phyloP scores from a whole-genome alignment of 2,329 filamentous ascomycete species.

The Curvularia lunata region DNA sequence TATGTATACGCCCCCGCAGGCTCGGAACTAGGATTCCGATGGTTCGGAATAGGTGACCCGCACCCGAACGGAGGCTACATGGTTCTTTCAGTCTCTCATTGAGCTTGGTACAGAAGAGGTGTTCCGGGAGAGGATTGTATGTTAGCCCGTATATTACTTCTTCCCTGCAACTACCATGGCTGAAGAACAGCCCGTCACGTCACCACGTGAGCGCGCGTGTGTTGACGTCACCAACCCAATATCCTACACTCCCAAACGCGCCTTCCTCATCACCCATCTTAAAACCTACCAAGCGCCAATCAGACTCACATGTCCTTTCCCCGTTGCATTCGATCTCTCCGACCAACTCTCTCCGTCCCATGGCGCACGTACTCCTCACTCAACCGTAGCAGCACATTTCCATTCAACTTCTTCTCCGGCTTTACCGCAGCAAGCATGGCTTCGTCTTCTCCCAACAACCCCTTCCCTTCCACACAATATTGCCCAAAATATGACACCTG shows the following conservation, averaged over 20 bases:
- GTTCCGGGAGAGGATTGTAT: no score
- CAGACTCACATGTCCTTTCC: conserved; percentile 15
- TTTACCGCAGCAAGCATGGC: conserved; percentile 16
- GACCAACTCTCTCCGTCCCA: neutral
- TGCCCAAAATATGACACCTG: conserved; percentile 27
- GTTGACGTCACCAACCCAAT: conserved; percentile 26
- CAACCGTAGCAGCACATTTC: conserved; percentile 5
- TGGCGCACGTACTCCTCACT: conserved; percentile 14
- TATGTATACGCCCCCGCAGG: conserved; percentile 11
- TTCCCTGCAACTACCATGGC: neutral
- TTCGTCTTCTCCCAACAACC: neutral
- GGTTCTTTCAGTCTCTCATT: neutral
- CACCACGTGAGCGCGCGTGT: conserved; percentile 26
- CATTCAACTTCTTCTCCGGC: conserved; percentile 25
- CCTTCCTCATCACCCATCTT: neutral
- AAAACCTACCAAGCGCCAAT: neutral
- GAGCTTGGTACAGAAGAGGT: no score
- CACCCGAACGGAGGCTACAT: neutral
- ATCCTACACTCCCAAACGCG: conserved; percentile 8
- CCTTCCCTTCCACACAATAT: conserved; percentile 24
- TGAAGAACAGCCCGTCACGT: neutral
- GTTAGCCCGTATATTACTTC: no score
- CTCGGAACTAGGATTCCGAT: conserved; percentile 19
- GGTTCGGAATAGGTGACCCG: conserved; percentile 19
- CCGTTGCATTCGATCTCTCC: neutral